These are phyloP conservation scores for Podosphaera aphanis DNA, from an alignment of 2,329 filamentous ascomycete species.

Conservation along the genomic window DNA sequence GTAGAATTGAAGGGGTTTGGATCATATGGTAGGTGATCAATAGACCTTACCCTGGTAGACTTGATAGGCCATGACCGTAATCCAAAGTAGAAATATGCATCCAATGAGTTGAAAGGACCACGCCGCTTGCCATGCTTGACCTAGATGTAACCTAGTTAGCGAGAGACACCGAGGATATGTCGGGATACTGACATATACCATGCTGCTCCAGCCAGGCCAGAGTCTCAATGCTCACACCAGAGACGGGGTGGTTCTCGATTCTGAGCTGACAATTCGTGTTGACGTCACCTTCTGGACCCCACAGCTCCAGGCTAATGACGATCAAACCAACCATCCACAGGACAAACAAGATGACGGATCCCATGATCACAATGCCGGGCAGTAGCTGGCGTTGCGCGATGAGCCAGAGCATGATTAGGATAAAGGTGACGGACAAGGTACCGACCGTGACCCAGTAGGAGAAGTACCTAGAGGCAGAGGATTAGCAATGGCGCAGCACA, in stretches of 20 bases:
- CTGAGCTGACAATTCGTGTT: slow-evolving; percentile 33
- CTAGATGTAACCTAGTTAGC: slow-evolving; percentile 14
- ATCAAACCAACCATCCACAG: slow-evolving; percentile 45
- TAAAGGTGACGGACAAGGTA: slow-evolving; percentile 39
- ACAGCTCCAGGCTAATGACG: slow-evolving; percentile 37
- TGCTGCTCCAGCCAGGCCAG: slow-evolving; percentile 40
- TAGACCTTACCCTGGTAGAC: slow-evolving; percentile 20
- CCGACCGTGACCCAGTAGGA: slow-evolving; percentile 38
- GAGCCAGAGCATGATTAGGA: slow-evolving; percentile 38
- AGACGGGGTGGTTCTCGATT: slow-evolving; percentile 28
- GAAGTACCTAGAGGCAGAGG: slow-evolving; percentile 30
- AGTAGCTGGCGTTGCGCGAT: slow-evolving; percentile 37
- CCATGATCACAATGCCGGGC: slow-evolving; percentile 40
- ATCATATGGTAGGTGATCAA: background rate
- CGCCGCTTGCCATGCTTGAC: slow-evolving; percentile 39
- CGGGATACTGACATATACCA: slow-evolving; percentile 31
- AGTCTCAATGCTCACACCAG: slow-evolving; percentile 28
- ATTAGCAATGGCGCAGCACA: background rate
- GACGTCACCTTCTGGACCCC: slow-evolving; percentile 34
- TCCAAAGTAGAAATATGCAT: slow-evolving; percentile 37
- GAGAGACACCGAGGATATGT: background rate
- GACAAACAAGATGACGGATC: slow-evolving; percentile 40
- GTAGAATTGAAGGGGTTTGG: background rate
- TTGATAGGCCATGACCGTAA: slow-evolving; percentile 43
- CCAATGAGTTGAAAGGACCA: slow-evolving; percentile 40